These are phyloP conservation scores for Mortierella sp. DNA, from an alignment of 371 early-diverging fungal species.

Conservation along the genomic window DNA sequence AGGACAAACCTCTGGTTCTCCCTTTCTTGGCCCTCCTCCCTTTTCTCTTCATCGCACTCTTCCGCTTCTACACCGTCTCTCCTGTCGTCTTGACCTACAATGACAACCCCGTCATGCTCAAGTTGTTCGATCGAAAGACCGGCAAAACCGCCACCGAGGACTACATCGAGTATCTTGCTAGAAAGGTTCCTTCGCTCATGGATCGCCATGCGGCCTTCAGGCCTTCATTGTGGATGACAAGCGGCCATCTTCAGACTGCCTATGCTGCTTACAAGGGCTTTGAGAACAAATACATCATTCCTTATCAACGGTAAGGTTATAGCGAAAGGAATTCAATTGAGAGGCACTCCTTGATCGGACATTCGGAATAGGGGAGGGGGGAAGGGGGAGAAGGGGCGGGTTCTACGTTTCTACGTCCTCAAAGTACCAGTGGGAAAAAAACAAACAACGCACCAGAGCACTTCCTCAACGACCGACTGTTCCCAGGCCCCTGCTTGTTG, in stretches of 20 bases:
- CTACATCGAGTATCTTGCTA: slow-evolving; percentile 34
- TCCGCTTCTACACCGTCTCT: slow-evolving; percentile 25
- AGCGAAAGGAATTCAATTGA: too few relatives aligned
- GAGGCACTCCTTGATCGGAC: too few relatives aligned
- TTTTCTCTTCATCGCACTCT: slow-evolving; percentile 25
- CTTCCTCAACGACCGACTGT: too few relatives aligned
- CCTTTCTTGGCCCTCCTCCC: slow-evolving; percentile 33
- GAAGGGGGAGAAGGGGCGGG: too few relatives aligned
- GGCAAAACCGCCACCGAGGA: slow-evolving; percentile 27
- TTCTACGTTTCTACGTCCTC: too few relatives aligned
- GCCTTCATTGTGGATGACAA: slow-evolving; percentile 68
- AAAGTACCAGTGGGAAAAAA: too few relatives aligned
- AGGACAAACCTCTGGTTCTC: slow-evolving; percentile 26
- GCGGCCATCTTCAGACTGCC: slow-evolving; percentile 71
- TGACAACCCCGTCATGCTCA: slow-evolving; percentile 20
- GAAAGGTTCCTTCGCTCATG: slow-evolving; percentile 52
- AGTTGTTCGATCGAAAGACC: slow-evolving; percentile 19
- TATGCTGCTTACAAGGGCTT: slow-evolving; percentile 63
- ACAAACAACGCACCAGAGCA: too few relatives aligned
- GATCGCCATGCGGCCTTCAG: slow-evolving; percentile 43
- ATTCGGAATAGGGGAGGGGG: too few relatives aligned
- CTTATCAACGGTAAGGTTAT: slow-evolving; percentile 69
- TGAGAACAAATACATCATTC: slow-evolving; percentile 53
- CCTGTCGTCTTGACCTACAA: slow-evolving; percentile 31
- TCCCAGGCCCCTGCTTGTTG: too few relatives aligned